These are phyloP conservation scores for Inga leiocalycina DNA, from an alignment of 306 rosid genomes.

Conservation along the genomic window DNA sequence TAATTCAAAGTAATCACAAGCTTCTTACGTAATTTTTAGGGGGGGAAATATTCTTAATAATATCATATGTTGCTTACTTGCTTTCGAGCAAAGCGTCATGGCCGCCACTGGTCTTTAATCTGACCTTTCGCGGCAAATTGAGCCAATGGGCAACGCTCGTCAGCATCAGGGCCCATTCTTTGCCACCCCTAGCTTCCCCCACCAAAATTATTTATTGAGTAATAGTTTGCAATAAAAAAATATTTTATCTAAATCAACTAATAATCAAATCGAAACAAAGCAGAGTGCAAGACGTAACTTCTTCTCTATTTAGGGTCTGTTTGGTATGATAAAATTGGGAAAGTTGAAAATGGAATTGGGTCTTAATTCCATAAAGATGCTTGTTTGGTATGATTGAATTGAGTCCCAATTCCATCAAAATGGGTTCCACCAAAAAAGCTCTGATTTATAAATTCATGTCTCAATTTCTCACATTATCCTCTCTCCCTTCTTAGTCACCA, in stretches of 20 bases:
- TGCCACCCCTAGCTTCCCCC: neutral
- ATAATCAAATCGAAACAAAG: neutral
- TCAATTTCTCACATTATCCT: too few species aligned
- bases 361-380: too few species aligned
- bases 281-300: neutral
- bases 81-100: neutral
- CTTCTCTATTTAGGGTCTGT: neutral
- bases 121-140: conserved; percentile 2
- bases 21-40: neutral
- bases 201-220: neutral
- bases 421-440: too few species aligned
- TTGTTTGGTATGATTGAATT: too few species aligned
- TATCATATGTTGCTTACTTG: neutral
- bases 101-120: neutral
- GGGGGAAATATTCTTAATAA: neutral
- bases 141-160: neutral
- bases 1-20: neutral
- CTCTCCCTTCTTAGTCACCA: too few species aligned
- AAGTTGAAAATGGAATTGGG: too few species aligned
- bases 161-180: neutral
- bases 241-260: neutral
- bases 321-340: too few species aligned
- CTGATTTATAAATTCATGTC: too few species aligned
- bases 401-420: too few species aligned
- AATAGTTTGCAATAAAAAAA: neutral